These are phyloP conservation scores for Castanea mollissima DNA, from an alignment of 306 rosid genomes.

Conservation along the genomic window DNA sequence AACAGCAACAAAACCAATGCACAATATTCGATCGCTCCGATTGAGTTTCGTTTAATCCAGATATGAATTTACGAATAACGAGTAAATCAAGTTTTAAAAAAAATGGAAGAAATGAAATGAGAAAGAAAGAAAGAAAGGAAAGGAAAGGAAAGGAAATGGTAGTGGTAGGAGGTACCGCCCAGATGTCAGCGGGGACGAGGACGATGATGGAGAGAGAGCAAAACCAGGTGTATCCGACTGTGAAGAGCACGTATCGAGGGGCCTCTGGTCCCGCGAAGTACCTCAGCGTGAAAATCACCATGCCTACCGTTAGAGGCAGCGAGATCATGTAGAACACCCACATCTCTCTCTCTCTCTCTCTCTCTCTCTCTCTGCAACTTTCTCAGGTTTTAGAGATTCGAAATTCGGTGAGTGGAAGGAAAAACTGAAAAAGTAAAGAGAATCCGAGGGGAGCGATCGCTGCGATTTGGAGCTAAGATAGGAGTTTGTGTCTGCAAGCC, in stretches of 20 bases:
- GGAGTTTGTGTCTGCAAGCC: not conserved
- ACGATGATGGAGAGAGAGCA: constrained; percentile 90
- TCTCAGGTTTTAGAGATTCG: constrained; percentile 8
- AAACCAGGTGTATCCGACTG: constrained; percentile 96
- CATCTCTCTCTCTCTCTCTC: constrained; percentile 38
- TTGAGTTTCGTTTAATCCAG: not conserved
- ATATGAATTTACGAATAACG: not conserved
- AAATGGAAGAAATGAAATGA: too few relatives aligned
- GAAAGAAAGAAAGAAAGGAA: too few relatives aligned
- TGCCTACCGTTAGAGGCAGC: constrained; percentile 77
- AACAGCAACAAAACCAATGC: not conserved
- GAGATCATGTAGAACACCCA: constrained; percentile 98
- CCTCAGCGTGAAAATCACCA: constrained; percentile 72
- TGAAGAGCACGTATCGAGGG: constrained; percentile 86
- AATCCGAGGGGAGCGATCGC: constrained; percentile 28
- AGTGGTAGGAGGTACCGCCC: constrained; percentile 53
- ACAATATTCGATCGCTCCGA: not conserved
- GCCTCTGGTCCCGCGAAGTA: constrained; percentile 87
- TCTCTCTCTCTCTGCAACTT: constrained; percentile 2
- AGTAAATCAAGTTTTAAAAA: not conserved
- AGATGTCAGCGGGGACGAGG: constrained; percentile 97
- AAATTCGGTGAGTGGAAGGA: not conserved
- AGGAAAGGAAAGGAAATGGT: not conserved
- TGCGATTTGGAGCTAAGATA: not conserved
- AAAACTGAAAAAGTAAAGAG: not conserved